Evolutionary conservation across 2,329 filamentous ascomycete genomes (phyloP), one percentile per base, ranked within the genome.

Genomic region (Fusarium albidum): DNA sequence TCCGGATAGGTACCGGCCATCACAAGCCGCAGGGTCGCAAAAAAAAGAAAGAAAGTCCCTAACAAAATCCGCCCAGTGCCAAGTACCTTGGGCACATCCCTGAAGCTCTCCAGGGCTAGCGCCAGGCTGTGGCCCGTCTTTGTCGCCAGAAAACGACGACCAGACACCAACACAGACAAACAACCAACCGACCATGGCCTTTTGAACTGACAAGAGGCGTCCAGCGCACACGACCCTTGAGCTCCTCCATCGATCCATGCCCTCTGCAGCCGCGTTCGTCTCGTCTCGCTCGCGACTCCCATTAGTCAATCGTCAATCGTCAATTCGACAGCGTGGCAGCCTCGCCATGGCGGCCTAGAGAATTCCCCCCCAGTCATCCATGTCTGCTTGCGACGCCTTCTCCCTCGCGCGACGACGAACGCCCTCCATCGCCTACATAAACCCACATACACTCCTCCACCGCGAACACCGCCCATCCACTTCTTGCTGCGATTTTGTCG

Each of bases 261-360:
- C 17, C 28, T 31, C n/a, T 33, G 31, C 47, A 56, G 48, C 42
- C 43, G 21, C 34, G 33, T 51, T 52, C 21, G 28, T 43, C 39
- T 38, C 17, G 11, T 37, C 15, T 44, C 21, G 25, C 40, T 52
- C 48, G 61, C 57, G 55, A 54, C 50, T 40, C 44, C 27, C 37
- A 44, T 42, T 52, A 50, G 43, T 44, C 53, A 67, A 57, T 56
- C 50, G 62, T 52, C 52, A 65, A 64, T 61, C 58, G 54, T 33
- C 56, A 55, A 55, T 61, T 59, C 55, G 57, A 65, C 55, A 55
- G 53, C 60, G 63, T 67, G 55, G 62, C 62, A 67, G 64, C 64
- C 64, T 67, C 64, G 64, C 64, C 64, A 68, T 68, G 65, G 61
- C 65, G 62, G 61, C 63, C 44, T 67, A 66, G 52, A 66, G 55